Evolutionary conservation across 23 red algal species (phyloP).

Genomic region (Gracilaria gracilis): DNA sequence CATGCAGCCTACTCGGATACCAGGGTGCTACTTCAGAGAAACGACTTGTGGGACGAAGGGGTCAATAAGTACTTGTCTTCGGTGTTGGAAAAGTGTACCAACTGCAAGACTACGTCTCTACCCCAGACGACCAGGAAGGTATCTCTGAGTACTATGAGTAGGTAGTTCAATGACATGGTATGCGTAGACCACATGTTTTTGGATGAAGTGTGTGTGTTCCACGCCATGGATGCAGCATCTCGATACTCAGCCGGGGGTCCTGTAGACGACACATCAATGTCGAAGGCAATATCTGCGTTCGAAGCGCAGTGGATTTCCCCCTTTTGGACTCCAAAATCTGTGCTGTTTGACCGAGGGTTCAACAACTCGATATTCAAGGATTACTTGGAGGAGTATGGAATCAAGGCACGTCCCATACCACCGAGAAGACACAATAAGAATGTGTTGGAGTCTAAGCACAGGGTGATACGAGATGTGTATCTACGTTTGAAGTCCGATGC

Average conservation of each 20-base stretch:
- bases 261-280: constrained; percentile 30
- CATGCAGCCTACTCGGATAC: constrained; percentile 36
- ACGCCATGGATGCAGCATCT: constrained; percentile 7
- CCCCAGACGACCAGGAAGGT: constrained; percentile 18
- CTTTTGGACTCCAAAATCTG: constrained; percentile 22
- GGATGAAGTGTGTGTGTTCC: constrained; percentile 3
- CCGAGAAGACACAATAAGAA: constrained; percentile 62
- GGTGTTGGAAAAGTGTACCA: constrained; percentile 32
- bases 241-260: constrained; percentile 6
- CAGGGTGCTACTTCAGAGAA: constrained; percentile 9
- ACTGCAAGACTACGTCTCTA: neutral
- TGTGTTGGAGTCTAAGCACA: constrained; percentile 60
- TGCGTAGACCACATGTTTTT: constrained; percentile 41
- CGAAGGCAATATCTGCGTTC: neutral
- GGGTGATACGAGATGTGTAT: constrained; percentile 42
- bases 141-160: constrained; percentile 18
- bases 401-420: constrained; percentile 23
- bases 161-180: constrained; percentile 16
- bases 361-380: constrained; percentile 12
- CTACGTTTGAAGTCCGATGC: constrained; percentile 3
- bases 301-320: constrained; percentile 12
- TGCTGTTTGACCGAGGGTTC: constrained; percentile 38
- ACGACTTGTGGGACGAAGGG: constrained; percentile 13
- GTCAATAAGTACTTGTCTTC: constrained; percentile 9
- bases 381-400: constrained; percentile 16